Evolutionary conservation across 2,329 filamentous ascomycete genomes (phyloP), one percentile per base, ranked within the genome.

Genomic region (Cephalotrichum gorgonifer): DNA sequence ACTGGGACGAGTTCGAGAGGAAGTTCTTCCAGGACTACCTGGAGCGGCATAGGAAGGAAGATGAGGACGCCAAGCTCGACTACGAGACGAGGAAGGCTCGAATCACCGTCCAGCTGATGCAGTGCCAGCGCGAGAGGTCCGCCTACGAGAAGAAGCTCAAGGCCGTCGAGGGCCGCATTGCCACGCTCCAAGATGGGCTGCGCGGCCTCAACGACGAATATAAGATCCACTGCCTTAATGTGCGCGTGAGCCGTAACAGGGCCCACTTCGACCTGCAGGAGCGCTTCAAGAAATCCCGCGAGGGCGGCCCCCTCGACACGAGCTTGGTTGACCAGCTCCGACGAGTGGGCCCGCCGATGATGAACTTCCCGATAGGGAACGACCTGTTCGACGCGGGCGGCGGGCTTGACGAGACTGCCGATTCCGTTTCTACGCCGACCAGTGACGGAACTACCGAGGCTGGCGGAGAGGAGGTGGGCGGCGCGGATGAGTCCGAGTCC

Each of bases 1-100:
- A 47, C 6, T 47, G 35, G n/a, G 45, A 47, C n/a, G 33, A 47
- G 15, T 28, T 49, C 12, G 47, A 49, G 47, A 25, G 31, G 26
- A 22, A 22, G 17, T 49, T 49, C 47, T 44, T 43, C 23, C 20
- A 35, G 8, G 47, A 49, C n/a, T 30, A 44, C 25, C 17, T n/a
- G 5, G 41, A 26, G 6, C 44, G 26, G 41, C 39, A 49, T 22
- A 12, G 41, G 9, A n/a, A 30, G 20, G 47, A 49, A 26, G 47
- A 49, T 23, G 41, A 33, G 28, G 39, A 25, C 8, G 27, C 42
- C 15, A 30, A 49, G 41, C 43, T 23, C 12, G 41, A 49, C 27
- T 44, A 43, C 30, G 27, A 49, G 42, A 27, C 15, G 2, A 22
- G 27, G 14, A 44, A 44, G 22, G 47, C 47, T 23, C 25, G 38